Conservation (phyloP, 176 grass and related monocot genomes). For the Eleusine indica region DNA sequence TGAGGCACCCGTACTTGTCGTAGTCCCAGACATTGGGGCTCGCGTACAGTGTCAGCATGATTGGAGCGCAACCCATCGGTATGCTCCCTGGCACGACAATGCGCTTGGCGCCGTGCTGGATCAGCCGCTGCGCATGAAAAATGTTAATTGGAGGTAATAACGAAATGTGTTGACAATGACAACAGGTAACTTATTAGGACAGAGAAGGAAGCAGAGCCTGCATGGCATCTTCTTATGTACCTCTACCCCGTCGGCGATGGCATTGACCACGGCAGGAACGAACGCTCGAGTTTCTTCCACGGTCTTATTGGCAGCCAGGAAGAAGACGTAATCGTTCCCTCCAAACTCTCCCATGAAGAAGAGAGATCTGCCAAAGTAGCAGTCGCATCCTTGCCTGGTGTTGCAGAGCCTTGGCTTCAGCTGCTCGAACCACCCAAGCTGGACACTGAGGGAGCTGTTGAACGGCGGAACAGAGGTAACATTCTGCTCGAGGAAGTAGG, state of each 20-base stretch:
- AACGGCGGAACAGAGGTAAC: conserved; percentile 27
- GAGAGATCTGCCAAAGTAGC: conserved; percentile 39
- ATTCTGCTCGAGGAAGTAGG: conserved; percentile 43
- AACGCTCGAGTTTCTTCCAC: background rate
- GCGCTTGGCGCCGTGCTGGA: conserved; percentile 40
- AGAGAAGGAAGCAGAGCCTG: background rate
- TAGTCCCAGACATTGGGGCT: conserved; percentile 42
- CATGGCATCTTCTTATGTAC: conserved; percentile 12
- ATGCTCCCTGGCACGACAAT: conserved; percentile 47
- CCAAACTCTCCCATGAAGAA: conserved; percentile 68
- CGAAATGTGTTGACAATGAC: too few relatives aligned
- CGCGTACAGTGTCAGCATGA: conserved; percentile 36
- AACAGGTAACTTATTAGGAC: too few relatives aligned
- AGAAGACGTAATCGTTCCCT: conserved; percentile 58
- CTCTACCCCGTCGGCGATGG: conserved; percentile 38
- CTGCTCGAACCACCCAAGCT: conserved; percentile 63
- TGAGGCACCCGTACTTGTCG: conserved; percentile 49
- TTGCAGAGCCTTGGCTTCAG: conserved; percentile 52
- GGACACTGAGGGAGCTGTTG: conserved; percentile 46
- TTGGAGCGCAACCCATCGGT: conserved; percentile 50
- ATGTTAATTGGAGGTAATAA: too few relatives aligned
- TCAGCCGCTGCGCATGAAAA: conserved; percentile 31
- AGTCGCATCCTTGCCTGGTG: conserved; percentile 22
- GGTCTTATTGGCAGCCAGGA: conserved; percentile 40
- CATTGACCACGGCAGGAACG: conserved; percentile 37